Percentiles rank a stretch among this genome's conserved stretches.
Evolutionary conservation across 2,329 filamentous ascomycete genomes (phyloP).

Genomic region (Massarina eburnea): DNA sequence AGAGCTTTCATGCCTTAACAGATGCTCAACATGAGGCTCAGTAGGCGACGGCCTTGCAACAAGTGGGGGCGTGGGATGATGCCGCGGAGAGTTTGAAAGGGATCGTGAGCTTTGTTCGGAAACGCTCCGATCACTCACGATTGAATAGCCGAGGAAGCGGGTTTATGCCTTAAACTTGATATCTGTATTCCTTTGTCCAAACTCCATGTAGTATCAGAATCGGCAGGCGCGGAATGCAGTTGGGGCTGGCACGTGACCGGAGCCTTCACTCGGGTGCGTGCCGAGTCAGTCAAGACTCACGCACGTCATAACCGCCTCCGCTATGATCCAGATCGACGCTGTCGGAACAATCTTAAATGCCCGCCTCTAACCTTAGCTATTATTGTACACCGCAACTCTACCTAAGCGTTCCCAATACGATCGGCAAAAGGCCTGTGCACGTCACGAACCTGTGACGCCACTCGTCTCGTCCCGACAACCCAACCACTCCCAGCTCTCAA

Average conservation of each 20-base stretch:
- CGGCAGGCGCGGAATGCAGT: not conserved
- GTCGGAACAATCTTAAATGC: constrained; percentile 1
- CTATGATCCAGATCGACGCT: not conserved
- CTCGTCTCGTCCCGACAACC: constrained; percentile 24
- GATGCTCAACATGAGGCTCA: no score
- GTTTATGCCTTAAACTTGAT: not conserved
- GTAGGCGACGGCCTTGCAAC: no score
- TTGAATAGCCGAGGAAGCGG: not conserved
- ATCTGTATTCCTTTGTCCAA: not conserved
- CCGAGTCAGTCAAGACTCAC: not conserved
- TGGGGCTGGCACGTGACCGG: constrained; percentile 10
- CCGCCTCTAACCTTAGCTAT: constrained; percentile 13
- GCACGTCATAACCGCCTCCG: not conserved
- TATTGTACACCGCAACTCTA: constrained; percentile 2
- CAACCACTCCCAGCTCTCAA: constrained; percentile 21
- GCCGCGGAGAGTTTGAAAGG: not conserved
- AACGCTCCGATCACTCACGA: constrained; percentile 2
- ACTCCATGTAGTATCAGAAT: not conserved
- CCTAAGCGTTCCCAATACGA: constrained; percentile 12
- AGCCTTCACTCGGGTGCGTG: not conserved
- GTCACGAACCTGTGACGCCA: constrained; percentile 35
- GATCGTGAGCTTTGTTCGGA: constrained; percentile 4
- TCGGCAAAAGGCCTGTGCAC: constrained; percentile 26
- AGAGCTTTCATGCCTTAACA: no score
- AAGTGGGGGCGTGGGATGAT: constrained; percentile 4